These are phyloP conservation scores for Malassezia furfur DNA, from an alignment of 1,284 basidiomycete species.

Conservation along the genomic window DNA sequence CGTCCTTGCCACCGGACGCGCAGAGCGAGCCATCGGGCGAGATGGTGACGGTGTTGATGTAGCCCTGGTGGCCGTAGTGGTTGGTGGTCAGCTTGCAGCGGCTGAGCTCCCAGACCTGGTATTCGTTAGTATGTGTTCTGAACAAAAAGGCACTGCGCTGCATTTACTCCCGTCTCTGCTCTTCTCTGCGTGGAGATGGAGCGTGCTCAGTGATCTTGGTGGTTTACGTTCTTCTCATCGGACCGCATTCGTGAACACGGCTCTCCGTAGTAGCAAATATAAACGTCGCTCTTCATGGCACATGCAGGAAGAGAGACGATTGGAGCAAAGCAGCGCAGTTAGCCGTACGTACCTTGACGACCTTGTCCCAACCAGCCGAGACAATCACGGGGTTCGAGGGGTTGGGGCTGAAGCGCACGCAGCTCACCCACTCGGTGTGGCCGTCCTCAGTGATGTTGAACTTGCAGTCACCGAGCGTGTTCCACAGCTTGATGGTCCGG, in stretches of 20 bases:
- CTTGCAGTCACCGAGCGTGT: conserved; percentile 99
- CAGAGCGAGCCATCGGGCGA: conserved; percentile 98
- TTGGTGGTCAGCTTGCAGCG: conserved; percentile 99
- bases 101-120: conserved; percentile 95
- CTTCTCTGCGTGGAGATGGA: not conserved
- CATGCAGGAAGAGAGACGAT: not conserved
- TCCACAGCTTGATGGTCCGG: conserved; percentile 97
- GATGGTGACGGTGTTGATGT: conserved; percentile 97
- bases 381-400: conserved; percentile 96
- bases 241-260: conserved; percentile 42
- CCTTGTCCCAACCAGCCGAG: conserved; percentile 99
- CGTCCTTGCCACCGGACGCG: conserved; percentile 95
- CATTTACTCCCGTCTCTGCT: not conserved
- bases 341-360: conserved; percentile 76
- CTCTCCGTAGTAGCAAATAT: conserved; percentile 79
- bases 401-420: conserved; percentile 99
- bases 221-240: conserved; percentile 62
- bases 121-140: not conserved
- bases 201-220: conserved; percentile 65
- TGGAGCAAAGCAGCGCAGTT: conserved; percentile 19
- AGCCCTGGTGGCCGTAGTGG: conserved; percentile 98
- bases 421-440: conserved; percentile 72
- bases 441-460: conserved; percentile 99
- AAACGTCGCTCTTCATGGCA: conserved; percentile 50
- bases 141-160: conserved; percentile 4